These are phyloP conservation scores for Babesia divergens DNA, from an alignment of 169 alveolate species.

Conservation along the genomic window DNA sequence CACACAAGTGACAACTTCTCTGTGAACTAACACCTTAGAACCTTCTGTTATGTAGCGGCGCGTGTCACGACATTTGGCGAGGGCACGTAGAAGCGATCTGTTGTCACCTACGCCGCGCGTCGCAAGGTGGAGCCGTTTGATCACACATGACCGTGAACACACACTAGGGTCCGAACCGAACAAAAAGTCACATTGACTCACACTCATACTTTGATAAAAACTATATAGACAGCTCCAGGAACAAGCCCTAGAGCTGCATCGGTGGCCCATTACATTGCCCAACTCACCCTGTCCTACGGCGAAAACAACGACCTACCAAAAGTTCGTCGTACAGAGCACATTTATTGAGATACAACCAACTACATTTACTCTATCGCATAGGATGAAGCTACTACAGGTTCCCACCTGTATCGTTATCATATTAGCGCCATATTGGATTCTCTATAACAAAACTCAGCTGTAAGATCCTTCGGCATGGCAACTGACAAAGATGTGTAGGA, in stretches of 20 bases:
- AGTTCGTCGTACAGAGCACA: too few species aligned
- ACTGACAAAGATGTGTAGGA: conserved; percentile 3
- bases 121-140: conserved; percentile 22
- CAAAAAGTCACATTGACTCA: neutral
- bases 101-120: conserved; percentile 27
- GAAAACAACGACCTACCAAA: too few species aligned
- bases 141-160: neutral
- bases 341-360: too few species aligned
- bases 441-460: conserved; percentile 32
- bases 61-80: conserved; percentile 1
- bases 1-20: neutral
- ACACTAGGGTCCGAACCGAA: neutral
- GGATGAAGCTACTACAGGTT: conserved; percentile 61
- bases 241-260: too few species aligned
- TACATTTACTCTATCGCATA: too few species aligned
- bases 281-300: too few species aligned
- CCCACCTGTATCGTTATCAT: conserved; percentile 36
- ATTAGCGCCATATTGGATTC: conserved; percentile 47
- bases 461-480: neutral
- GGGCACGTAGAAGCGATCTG: conserved; percentile 7
- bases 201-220: neutral
- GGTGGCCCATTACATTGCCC: too few species aligned
- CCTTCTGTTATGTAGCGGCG: conserved; percentile 28
- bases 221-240: neutral
- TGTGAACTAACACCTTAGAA: neutral